Percentiles rank a stretch among this genome's conserved stretches.
phyloP scores from a whole-genome alignment of 1,284 basidiomycete species.

The Leccinum griseonigrum region DNA sequence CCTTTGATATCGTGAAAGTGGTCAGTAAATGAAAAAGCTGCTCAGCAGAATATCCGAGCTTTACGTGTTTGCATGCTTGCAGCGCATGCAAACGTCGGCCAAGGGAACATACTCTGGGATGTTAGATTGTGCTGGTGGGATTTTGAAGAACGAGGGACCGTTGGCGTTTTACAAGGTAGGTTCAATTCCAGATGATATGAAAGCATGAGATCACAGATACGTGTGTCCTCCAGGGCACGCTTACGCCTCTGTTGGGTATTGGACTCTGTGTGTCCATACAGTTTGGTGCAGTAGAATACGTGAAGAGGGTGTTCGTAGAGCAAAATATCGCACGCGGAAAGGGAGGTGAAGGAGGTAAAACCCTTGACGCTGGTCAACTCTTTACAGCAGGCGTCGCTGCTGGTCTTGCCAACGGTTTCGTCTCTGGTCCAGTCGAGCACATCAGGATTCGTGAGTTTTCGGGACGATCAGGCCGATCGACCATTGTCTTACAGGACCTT shows the following conservation, averaged over 20 bases:
- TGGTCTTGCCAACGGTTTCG: slow-evolving; percentile 88
- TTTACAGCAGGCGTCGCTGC: slow-evolving; percentile 80
- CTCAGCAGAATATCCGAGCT: not conserved
- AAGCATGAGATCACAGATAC: not conserved
- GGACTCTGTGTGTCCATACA: slow-evolving; percentile 96
- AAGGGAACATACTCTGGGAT: slow-evolving; percentile 88
- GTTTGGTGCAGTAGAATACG: slow-evolving; percentile 88
- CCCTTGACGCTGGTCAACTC: slow-evolving; percentile 65
- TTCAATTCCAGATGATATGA: slow-evolving; percentile 2
- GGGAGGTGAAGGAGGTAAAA: slow-evolving; percentile 59
- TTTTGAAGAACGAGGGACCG: slow-evolving; percentile 90
- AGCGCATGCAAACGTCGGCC: slow-evolving; percentile 92
- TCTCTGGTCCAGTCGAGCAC: slow-evolving; percentile 96
- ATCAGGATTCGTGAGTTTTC: slow-evolving; percentile 87
- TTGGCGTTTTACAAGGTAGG: slow-evolving; percentile 93
- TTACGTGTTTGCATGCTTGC: slow-evolving; percentile 9
- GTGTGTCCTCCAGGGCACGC: slow-evolving; percentile 68
- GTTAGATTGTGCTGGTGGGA: slow-evolving; percentile 84
- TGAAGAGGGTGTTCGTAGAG: slow-evolving; percentile 80
- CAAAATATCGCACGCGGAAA: slow-evolving; percentile 53
- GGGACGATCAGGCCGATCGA: not conserved
- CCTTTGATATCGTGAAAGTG: slow-evolving; percentile 97
- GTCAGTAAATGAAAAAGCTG: slow-evolving; percentile 45
- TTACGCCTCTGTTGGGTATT: slow-evolving; percentile 92
- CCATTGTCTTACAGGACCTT: slow-evolving; percentile 7